A percentile compares a stretch with the other conserved stretches of the same genome.
Conservation (phyloP, 2,329 filamentous ascomycete genomes). For the Xylogone sp. region DNA sequence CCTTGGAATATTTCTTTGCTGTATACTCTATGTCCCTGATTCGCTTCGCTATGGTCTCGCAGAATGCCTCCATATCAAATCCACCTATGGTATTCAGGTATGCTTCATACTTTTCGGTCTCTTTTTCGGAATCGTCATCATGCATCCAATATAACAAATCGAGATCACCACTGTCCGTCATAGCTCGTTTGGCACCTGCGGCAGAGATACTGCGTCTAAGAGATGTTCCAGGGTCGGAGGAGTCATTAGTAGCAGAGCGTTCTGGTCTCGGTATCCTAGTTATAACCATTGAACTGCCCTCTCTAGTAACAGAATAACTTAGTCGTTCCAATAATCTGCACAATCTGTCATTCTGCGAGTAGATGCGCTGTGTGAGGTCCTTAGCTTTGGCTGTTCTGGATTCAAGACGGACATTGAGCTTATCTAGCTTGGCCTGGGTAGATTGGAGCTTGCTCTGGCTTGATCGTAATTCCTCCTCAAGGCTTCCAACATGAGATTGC, state of each 20-base stretch:
- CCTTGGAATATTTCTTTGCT: slow-evolving; percentile 88
- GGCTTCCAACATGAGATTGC: slow-evolving; percentile 70
- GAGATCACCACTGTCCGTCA: slow-evolving; percentile 62
- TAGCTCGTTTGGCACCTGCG: slow-evolving; percentile 48
- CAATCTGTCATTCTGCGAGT: slow-evolving; percentile 80
- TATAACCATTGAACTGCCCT: slow-evolving; percentile 69
- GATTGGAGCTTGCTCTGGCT: slow-evolving; percentile 62
- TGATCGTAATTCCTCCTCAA: slow-evolving; percentile 71
- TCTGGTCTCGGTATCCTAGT: slow-evolving; percentile 65
- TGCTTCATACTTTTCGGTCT: slow-evolving; percentile 68
- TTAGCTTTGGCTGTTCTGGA: slow-evolving; percentile 70
- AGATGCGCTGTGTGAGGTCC: slow-evolving; percentile 80
- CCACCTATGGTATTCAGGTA: slow-evolving; percentile 71
- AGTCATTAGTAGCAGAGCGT: slow-evolving; percentile 55
- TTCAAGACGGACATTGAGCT: slow-evolving; percentile 57
- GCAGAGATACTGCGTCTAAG: slow-evolving; percentile 48
- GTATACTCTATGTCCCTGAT: slow-evolving; percentile 92
- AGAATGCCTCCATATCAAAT: slow-evolving; percentile 81
- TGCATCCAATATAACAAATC: slow-evolving; percentile 81
- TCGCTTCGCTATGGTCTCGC: slow-evolving; percentile 81
- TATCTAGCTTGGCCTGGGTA: slow-evolving; percentile 47
- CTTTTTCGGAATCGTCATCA: slow-evolving; percentile 58
- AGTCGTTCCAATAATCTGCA: slow-evolving; percentile 79
- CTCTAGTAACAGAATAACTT: slow-evolving; percentile 75
- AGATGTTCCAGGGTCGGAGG: slow-evolving; percentile 51